These are phyloP conservation scores for Daldinia eschscholtzii DNA, from an alignment of 2,329 filamentous ascomycete species.

Conservation along the genomic window DNA sequence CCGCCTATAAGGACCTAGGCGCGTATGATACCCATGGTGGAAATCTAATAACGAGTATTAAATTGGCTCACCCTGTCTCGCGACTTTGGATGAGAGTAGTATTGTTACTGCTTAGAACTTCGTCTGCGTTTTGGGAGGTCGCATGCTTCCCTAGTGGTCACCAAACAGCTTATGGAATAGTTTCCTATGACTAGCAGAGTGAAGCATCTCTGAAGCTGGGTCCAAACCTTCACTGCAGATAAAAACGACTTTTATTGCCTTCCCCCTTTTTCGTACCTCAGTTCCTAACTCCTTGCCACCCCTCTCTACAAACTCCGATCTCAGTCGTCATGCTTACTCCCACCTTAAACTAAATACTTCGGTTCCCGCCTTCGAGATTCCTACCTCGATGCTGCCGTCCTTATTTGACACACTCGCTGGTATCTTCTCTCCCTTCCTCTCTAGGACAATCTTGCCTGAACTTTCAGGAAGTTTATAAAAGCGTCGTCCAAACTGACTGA, in stretches of 20 bases:
- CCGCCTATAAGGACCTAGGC: too few relatives aligned
- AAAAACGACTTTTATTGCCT: conserved; percentile 1
- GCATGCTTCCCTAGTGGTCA: not conserved
- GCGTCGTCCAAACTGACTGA: conserved; percentile 64
- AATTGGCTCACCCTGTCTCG: too few relatives aligned
- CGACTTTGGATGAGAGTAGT: too few relatives aligned
- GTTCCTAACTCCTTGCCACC: not conserved
- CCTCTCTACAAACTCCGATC: not conserved
- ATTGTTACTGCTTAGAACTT: too few relatives aligned
- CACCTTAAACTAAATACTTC: conserved; percentile 59
- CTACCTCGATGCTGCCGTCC: conserved; percentile 59
- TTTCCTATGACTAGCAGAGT: not conserved
- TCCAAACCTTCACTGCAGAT: not conserved
- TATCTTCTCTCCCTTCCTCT: conserved; percentile 63
- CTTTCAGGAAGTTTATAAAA: conserved; percentile 68
- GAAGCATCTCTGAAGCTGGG: not conserved
- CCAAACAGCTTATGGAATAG: not conserved
- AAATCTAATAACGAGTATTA: too few relatives aligned
- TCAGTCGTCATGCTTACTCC: conserved; percentile 35
- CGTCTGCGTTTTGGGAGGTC: too few relatives aligned
- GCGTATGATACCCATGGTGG: too few relatives aligned
- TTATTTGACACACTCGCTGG: conserved; percentile 55
- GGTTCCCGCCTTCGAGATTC: conserved; percentile 58
- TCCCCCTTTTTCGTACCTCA: not conserved
- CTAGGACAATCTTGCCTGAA: conserved; percentile 67